A percentile compares a stretch with the other conserved stretches of the same genome.
Conservation (phyloP, 1,284 basidiomycete genomes). For the Pascua guehoae region DNA sequence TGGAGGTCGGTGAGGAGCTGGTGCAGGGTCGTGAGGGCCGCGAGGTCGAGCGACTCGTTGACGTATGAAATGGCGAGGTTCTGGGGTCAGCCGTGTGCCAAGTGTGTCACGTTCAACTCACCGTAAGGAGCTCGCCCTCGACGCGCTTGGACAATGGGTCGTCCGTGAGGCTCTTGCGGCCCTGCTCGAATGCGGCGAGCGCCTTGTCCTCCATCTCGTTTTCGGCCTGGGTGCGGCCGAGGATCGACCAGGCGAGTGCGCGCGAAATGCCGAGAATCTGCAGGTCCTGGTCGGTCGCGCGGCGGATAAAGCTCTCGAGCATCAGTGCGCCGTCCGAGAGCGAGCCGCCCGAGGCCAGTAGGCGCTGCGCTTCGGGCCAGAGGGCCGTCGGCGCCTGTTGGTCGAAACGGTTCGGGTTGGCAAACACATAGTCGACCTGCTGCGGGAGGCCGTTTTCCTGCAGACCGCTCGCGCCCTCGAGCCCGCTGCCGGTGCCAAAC, state of each 20-base stretch:
- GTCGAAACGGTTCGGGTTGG: constrained; percentile 50
- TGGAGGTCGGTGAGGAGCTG: constrained; percentile 79
- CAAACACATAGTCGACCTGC: constrained; percentile 67
- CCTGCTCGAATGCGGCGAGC: constrained; percentile 61
- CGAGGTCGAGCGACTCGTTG: constrained; percentile 89
- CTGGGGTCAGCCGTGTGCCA: constrained; percentile 49
- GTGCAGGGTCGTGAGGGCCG: constrained; percentile 80
- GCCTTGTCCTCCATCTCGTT: constrained; percentile 70
- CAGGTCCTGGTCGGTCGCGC: constrained; percentile 29
- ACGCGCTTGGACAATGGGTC: constrained; percentile 61
- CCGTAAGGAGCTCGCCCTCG: constrained; percentile 75
- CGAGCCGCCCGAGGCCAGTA: constrained; percentile 74
- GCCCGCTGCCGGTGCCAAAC: constrained; percentile 33
- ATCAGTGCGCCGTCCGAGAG: constrained; percentile 78
- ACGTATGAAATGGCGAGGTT: constrained; percentile 95
- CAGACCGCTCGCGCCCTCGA: constrained; percentile 7
- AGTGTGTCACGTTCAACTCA: constrained; percentile 50
- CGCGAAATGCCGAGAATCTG: constrained; percentile 54
- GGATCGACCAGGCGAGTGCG: constrained; percentile 79
- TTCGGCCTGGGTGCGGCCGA: constrained; percentile 93
- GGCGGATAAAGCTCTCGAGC: constrained; percentile 76
- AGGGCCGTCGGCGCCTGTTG: constrained; percentile 17
- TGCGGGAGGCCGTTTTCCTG: constrained; percentile 70
- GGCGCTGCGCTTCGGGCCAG: constrained; percentile 35
- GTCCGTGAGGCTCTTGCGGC: constrained; percentile 65